A percentile compares a stretch with the other conserved stretches of the same genome.
Conservation (phyloP, 164 flowering plant species). For the Aristolochia californica region DNA sequence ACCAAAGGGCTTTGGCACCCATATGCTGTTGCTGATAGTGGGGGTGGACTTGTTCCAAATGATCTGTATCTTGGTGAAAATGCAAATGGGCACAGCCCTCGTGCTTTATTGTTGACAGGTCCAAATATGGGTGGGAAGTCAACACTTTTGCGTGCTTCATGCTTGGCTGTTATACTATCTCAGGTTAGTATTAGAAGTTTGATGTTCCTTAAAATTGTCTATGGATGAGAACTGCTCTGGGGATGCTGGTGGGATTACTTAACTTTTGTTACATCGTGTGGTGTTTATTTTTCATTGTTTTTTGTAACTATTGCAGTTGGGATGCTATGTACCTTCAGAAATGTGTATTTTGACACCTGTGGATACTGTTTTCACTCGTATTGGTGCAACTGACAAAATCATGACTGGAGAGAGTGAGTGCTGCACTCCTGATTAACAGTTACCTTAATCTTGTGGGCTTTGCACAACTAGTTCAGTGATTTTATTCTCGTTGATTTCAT, state of each 20-base stretch:
- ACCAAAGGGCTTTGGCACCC: constrained; percentile 93
- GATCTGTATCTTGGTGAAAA: constrained; percentile 70
- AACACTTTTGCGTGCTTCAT: constrained; percentile 89
- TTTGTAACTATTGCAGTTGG: constrained; percentile 46
- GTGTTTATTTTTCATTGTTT: neutral
- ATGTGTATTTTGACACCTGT: constrained; percentile 62
- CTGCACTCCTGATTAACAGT: neutral
- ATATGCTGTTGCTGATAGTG: constrained; percentile 62
- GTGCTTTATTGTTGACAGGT: constrained; percentile 75
- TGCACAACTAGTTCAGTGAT: neutral
- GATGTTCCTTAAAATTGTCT: neutral
- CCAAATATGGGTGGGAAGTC: constrained; percentile 99
- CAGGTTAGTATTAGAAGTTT: constrained; percentile 45
- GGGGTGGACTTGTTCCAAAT: constrained; percentile 66
- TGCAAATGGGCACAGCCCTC: constrained; percentile 37
- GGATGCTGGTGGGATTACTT: too few relatives aligned
- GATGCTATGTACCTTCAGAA: constrained; percentile 84
- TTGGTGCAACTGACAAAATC: constrained; percentile 93
- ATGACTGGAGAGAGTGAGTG: constrained; percentile 96
- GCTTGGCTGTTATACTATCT: constrained; percentile 78
- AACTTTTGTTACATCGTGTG: too few relatives aligned
- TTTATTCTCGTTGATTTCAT: too few relatives aligned
- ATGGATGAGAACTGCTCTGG: too few relatives aligned
- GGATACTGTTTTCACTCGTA: constrained; percentile 83
- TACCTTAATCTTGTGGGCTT: neutral